phyloP scores from a whole-genome alignment of 2,329 filamentous ascomycete genomes.

The Hymenoscyphus infarciens region DNA sequence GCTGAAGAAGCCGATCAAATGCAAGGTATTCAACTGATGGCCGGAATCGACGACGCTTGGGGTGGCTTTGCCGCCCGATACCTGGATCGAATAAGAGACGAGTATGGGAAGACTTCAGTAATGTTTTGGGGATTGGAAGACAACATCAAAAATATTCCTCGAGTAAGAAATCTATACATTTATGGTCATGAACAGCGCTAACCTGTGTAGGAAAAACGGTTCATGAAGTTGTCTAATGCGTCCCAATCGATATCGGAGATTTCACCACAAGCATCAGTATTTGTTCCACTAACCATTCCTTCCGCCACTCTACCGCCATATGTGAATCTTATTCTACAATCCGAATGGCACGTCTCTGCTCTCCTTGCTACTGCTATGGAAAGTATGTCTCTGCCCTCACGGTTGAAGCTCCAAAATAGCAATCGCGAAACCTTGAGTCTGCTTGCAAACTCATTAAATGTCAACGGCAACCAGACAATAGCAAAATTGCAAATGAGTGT shows the following conservation, averaged over 20 bases:
- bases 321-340: conserved; percentile 57
- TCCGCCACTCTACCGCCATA: conserved; percentile 54
- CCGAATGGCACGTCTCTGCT: conserved; percentile 77
- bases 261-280: conserved; percentile 67
- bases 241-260: conserved; percentile 69
- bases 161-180: conserved; percentile 42
- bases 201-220: conserved; percentile 52
- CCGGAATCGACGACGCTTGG: conserved; percentile 74
- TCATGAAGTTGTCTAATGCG: conserved; percentile 67
- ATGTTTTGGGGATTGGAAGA: conserved; percentile 86
- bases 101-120: conserved; percentile 82
- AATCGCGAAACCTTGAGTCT: conserved; percentile 52
- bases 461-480: conserved; percentile 75
- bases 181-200: conserved; percentile 11
- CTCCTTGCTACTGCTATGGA: conserved; percentile 75
- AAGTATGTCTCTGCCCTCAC: conserved; percentile 71
- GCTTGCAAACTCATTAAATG: conserved; percentile 65
- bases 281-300: conserved; percentile 69
- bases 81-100: conserved; percentile 76
- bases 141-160: conserved; percentile 46
- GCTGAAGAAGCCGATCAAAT: conserved; percentile 90
- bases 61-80: conserved; percentile 72
- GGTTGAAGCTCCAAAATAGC: conserved; percentile 52
- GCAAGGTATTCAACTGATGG: conserved; percentile 79
- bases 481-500: conserved; percentile 67